These are phyloP conservation scores for Cryptococcus sp. DNA, from an alignment of 1,284 basidiomycete species.

Conservation along the genomic window DNA sequence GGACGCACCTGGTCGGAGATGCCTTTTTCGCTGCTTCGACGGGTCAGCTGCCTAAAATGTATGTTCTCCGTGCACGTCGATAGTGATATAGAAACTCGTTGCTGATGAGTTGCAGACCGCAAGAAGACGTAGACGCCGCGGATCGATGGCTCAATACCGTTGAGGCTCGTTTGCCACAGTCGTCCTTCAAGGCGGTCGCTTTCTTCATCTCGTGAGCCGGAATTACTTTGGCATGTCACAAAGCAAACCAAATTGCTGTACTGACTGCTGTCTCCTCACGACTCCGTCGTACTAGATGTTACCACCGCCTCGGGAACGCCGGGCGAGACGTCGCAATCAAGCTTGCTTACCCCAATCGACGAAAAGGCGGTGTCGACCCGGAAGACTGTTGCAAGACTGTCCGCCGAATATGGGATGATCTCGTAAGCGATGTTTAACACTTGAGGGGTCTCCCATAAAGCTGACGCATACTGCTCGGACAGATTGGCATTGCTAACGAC, in stretches of 20 bases:
- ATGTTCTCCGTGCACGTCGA: neutral
- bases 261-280: slow-evolving; percentile 1
- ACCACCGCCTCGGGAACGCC: slow-evolving; percentile 23
- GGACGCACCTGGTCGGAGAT: slow-evolving; percentile 36
- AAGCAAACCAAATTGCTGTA: too few species aligned
- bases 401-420: slow-evolving; percentile 26
- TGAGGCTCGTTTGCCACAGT: slow-evolving; percentile 15
- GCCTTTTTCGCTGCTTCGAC: slow-evolving; percentile 34
- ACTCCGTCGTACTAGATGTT: slow-evolving; percentile 12
- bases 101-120: slow-evolving; percentile 19
- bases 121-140: slow-evolving; percentile 29
- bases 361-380: slow-evolving; percentile 33
- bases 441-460: neutral
- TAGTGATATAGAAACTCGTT: neutral
- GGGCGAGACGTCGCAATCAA: slow-evolving; percentile 27
- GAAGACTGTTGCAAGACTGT: slow-evolving; percentile 22
- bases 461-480: neutral
- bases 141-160: slow-evolving; percentile 28
- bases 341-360: slow-evolving; percentile 18
- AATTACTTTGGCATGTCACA: neutral
- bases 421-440: slow-evolving; percentile 18
- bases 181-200: slow-evolving; percentile 25
- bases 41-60: slow-evolving; percentile 35
- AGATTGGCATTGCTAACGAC: slow-evolving; percentile 18
- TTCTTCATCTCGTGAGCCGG: slow-evolving; percentile 29